These are phyloP conservation scores for Ophiostoma fasciatum DNA, from an alignment of 2,329 filamentous ascomycete genomes.

Conservation along the genomic window DNA sequence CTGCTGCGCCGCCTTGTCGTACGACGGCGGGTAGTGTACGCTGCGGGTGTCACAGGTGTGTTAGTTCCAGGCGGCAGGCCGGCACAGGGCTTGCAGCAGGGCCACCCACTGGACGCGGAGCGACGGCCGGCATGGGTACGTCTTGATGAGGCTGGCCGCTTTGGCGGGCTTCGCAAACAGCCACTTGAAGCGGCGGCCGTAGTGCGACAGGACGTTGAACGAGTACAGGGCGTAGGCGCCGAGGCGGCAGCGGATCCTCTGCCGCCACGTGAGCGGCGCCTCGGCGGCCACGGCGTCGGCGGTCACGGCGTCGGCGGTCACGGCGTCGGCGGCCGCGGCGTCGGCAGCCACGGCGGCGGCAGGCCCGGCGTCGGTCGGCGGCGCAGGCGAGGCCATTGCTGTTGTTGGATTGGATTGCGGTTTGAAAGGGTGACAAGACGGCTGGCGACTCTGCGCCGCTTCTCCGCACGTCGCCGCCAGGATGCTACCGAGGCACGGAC, in stretches of 20 bases:
- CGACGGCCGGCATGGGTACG: constrained; percentile 11
- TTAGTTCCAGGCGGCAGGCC: no score
- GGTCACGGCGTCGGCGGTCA: no score
- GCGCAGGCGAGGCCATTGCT: no score
- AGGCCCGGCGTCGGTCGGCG: no score
- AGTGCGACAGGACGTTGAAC: constrained; percentile 1
- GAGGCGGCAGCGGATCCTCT: background rate
- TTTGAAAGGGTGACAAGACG: no score
- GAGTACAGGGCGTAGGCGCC: constrained; percentile 6
- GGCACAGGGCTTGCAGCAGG: background rate
- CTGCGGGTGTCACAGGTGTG: no score
- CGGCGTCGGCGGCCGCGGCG: no score
- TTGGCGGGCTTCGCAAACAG: background rate
- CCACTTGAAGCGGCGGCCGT: background rate
- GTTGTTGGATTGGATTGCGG: no score
- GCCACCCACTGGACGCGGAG: constrained; percentile 5
- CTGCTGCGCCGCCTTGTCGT: constrained; percentile 15
- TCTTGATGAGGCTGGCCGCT: constrained; percentile 10
- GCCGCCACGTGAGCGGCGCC: constrained; percentile 2
- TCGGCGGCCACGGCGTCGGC: background rate
- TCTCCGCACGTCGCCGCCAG: no score
- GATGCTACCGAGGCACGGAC: no score
- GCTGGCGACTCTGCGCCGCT: no score
- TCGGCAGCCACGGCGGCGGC: no score
- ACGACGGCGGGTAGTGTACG: constrained; percentile 25